Evolutionary conservation across 768 basidiomycete genomes (phyloP).

Genomic region (Boletus barrowsii): DNA sequence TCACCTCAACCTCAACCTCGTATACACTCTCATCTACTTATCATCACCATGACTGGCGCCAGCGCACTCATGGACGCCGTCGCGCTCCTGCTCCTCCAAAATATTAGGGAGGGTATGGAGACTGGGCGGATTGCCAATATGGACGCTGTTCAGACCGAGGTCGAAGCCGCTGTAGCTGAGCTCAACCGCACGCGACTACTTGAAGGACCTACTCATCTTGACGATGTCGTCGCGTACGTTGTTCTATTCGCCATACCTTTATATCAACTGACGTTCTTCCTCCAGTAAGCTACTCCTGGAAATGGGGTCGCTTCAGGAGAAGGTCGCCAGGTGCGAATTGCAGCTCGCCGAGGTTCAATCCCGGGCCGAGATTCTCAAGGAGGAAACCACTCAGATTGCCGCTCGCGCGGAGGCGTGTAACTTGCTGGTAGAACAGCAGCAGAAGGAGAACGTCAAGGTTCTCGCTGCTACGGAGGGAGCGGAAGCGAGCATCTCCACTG

Average conservation of each 20-base stretch:
- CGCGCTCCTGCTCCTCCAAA: conserved; percentile 9
- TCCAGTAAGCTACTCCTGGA: conserved; percentile 11
- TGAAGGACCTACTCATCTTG: not conserved
- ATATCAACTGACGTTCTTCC: not conserved
- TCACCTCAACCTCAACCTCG: not conserved
- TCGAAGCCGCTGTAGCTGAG: conserved; percentile 10
- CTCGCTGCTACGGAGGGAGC: not conserved
- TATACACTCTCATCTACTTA: conserved; percentile 1
- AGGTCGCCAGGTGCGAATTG: conserved; percentile 6
- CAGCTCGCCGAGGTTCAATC: conserved; percentile 4
- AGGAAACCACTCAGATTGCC: conserved; percentile 5
- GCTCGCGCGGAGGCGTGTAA: conserved; percentile 5
- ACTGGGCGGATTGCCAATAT: conserved; percentile 8
- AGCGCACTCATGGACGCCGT: not conserved
- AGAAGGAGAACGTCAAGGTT: conserved; percentile 1
- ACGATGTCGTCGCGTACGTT: conserved; percentile 11
- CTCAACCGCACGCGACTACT: not conserved
- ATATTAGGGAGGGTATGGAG: conserved; percentile 11
- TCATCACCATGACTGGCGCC: conserved; percentile 5
- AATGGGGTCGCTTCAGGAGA: conserved; percentile 3
- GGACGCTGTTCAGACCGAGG: not conserved
- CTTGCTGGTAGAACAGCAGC: conserved; percentile 4
- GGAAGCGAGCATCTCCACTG: not conserved
- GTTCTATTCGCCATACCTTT: not conserved
- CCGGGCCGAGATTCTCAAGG: not conserved